Base-by-base conservation (phyloP, 805 yeast genomes). In the Ogataea ganodermae region DNA sequence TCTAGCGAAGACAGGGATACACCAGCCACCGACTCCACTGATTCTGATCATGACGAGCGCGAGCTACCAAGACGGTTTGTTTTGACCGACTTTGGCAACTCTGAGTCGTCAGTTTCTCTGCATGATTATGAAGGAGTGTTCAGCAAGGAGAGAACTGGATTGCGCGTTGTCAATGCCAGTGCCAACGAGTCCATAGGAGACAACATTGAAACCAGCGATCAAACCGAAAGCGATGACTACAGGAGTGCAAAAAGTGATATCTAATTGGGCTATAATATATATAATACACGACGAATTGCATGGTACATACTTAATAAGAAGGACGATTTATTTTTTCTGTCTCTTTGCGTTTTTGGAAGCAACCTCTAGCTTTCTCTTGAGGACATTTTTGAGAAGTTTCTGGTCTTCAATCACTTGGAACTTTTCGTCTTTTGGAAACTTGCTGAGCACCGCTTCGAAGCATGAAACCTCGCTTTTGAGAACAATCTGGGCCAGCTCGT, bases 401-500 rank as follows among this genome's bases (percentile, higher is more conserved):
- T 71, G 78, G 65, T 85, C 90, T 5, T 76, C 79, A 27, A 86
- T 76, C 24, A 76, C 50, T 43, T 65, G 67, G 52, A 71, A 78
- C 10, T 67, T 61, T 12, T 59, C 54, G 3, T 37, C 49, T 7
- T 53, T 23, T 12, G 67, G 63, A 32, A 59, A 62, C 10, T 45
- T 45, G 31, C 49, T 40, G 6, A 52, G 9, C 2, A 55, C 83
- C 71, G 37, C 63, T 66, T 43, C 66, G 64, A 86, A 62, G 2
- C 87, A 74, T 13, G 66, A 59, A 37, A 73, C 71, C 60, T 86
- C 95, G 22, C 83, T 75, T 42, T 69, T 70, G 24, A 84, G 59
- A 0, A 85, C 85, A 28, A 77, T 68, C 20, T 70, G 61, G 1
- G 89, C 84, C 79, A 84, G 72, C 26, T 66, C 65, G 17, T 59